Conservation (phyloP, 2,329 filamentous ascomycete species). For the Cordyceps pruinosa region DNA sequence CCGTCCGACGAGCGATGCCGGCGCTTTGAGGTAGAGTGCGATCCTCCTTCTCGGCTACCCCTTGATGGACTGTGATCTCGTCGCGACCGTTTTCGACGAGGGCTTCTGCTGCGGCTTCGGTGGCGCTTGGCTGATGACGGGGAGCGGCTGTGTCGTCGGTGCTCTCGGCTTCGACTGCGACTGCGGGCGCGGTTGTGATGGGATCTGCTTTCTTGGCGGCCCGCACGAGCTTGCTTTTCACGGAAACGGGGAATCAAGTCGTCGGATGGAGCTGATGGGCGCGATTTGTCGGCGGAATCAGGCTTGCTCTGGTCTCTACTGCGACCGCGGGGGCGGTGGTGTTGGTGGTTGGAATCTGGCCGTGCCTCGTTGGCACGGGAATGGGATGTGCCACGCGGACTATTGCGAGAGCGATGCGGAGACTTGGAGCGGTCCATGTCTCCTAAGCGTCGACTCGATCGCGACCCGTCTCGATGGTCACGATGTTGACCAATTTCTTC, state of each 20-base stretch:
- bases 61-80: conserved; percentile 32
- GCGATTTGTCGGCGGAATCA: conserved; percentile 21
- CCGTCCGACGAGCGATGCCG: conserved; percentile 28
- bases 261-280: conserved; percentile 25
- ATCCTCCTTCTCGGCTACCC: conserved; percentile 33
- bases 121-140: conserved; percentile 35
- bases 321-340: conserved; percentile 30
- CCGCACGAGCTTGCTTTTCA: conserved; percentile 24
- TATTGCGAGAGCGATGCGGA: conserved; percentile 26
- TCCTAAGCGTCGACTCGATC: conserved; percentile 28
- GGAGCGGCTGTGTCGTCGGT: conserved; percentile 26
- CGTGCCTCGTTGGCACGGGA: conserved; percentile 28
- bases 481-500: conserved; percentile 31
- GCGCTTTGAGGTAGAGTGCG: conserved; percentile 27
- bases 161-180: conserved; percentile 28
- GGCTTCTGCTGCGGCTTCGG: conserved; percentile 36
- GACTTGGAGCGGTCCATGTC: conserved; percentile 26
- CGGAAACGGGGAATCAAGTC: conserved; percentile 34
- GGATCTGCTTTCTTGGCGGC: conserved; percentile 25
- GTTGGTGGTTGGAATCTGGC: conserved; percentile 29
- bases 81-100: conserved; percentile 35
- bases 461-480: conserved; percentile 31
- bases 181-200: conserved; percentile 28
- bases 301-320: conserved; percentile 28
- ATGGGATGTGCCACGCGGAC: conserved; percentile 22